A percentile compares a stretch with the other conserved stretches of the same genome.
Evolutionary conservation across 768 basidiomycete species (phyloP).

Genomic region (Cubamyces lactineus): DNA sequence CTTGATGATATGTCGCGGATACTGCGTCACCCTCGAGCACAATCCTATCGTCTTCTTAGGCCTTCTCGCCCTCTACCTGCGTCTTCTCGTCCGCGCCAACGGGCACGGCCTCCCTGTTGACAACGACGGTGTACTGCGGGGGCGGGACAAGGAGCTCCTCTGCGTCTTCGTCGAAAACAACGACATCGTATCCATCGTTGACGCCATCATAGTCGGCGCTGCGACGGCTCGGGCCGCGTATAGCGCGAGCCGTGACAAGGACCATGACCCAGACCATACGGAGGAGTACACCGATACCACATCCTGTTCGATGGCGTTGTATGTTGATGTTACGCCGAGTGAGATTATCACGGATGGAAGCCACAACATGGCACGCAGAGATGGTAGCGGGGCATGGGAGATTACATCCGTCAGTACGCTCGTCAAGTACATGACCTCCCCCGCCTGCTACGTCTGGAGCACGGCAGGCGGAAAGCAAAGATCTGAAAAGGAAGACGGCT

Average conservation of each 20-base stretch:
- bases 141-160: slow-evolving; percentile 52
- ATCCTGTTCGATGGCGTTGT: slow-evolving; percentile 48
- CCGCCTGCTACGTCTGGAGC: background rate
- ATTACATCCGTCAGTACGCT: background rate
- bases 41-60: too few relatives aligned
- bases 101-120: slow-evolving; percentile 47
- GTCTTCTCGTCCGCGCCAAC: slow-evolving; percentile 2
- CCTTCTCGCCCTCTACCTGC: slow-evolving; percentile 17
- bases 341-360: background rate
- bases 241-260: slow-evolving; percentile 60
- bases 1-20: too few relatives aligned
- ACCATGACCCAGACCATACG: slow-evolving; percentile 79
- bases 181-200: slow-evolving; percentile 46
- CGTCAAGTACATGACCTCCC: background rate
- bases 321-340: too few relatives aligned
- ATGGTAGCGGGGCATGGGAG: background rate
- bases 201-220: slow-evolving; percentile 42
- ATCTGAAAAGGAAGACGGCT: slow-evolving; percentile 34
- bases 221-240: slow-evolving; percentile 44
- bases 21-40: too few relatives aligned
- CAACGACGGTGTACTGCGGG: slow-evolving; percentile 55
- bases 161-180: slow-evolving; percentile 51
- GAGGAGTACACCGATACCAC: slow-evolving; percentile 80
- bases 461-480: background rate
- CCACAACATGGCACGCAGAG: background rate